Base-by-base conservation (phyloP, 345 rosid species). In the Populus ilicifolia region DNA sequence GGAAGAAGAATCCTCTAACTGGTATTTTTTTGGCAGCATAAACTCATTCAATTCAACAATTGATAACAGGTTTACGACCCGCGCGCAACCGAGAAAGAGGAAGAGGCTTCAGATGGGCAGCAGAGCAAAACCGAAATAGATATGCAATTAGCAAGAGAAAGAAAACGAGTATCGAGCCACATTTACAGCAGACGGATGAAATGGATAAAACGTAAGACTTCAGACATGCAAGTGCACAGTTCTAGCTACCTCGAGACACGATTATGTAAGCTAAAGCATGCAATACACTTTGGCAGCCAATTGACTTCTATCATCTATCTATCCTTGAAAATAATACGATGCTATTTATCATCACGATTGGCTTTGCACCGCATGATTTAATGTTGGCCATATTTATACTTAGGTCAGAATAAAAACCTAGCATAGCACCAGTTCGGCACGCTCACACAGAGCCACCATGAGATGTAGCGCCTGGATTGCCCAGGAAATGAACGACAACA, bases 401-500 rank as follows among this genome's bases (percentile, higher is more conserved):
- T 63, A 18, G 56, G 72, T 59, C 56, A 69, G 73, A 68, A 48
- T 25, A 68, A 50, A 59, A 67, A 71, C 33, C 70, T 18, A 64
- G n/a, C 36, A 21, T 50, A 33, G 67, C 41, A 21, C 63, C 29
- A 21, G 41, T 46, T 64, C 39, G 2, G 25, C 50, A 54, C 44
- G 73, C 74, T 86, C 73, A 84, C 16, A 76, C 72, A 21, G 87
- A 64, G 62, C 43, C n/a, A 71, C 67, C 44, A 33, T 64, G 76
- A 69, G 91, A 85, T 38, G 89, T 79, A 61, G 82, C 85, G 4
- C 79, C 90, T 79, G 80, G 88, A 77, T 83, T 85, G 33, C 88
- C 88, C 81, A 88, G 75, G 89, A 94, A 96, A 61, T 97, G 97
- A 73, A 96, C 97, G 0, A 96, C 98, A 3, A 96, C 93, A 70